Conservation (phyloP, 1,284 basidiomycete species). For the Puccinia brachypodii region DNA sequence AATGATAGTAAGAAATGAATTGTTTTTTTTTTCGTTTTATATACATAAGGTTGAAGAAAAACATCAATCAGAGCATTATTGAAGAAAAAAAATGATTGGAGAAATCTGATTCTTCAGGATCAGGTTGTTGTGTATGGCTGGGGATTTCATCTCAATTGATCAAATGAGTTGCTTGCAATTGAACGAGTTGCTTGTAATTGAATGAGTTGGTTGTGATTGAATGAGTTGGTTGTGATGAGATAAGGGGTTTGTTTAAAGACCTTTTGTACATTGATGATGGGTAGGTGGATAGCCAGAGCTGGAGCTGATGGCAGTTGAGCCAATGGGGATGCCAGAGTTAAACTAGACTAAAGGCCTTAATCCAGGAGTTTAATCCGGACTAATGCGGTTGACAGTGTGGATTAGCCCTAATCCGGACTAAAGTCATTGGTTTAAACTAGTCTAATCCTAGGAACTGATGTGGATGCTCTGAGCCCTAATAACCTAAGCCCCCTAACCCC, state of each 20-base stretch:
- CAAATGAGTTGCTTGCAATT: background rate
- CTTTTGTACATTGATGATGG: background rate
- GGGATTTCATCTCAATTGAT: background rate
- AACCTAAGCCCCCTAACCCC: no score
- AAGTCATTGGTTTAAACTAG: background rate
- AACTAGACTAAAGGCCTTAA: background rate
- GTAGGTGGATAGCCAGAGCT: no score
- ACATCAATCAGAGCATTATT: no score
- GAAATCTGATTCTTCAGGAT: background rate
- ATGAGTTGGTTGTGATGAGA: background rate
- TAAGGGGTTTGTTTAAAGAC: background rate
- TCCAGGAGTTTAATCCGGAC: background rate
- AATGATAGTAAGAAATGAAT: no score
- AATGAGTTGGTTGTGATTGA: background rate
- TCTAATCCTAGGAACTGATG: background rate
- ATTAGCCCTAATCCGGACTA: background rate
- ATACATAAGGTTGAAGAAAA: no score
- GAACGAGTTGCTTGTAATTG: no score
- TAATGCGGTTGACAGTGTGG: background rate
- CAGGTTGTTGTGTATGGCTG: background rate
- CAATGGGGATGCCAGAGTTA: background rate
- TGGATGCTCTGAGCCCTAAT: conserved; percentile 14
- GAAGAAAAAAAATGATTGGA: no score
- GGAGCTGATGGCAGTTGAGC: no score
- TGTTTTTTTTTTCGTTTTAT: no score